These are phyloP conservation scores for Phytophthora boehmeriae DNA, from an alignment of 352 stramenopile species.

Conservation along the genomic window DNA sequence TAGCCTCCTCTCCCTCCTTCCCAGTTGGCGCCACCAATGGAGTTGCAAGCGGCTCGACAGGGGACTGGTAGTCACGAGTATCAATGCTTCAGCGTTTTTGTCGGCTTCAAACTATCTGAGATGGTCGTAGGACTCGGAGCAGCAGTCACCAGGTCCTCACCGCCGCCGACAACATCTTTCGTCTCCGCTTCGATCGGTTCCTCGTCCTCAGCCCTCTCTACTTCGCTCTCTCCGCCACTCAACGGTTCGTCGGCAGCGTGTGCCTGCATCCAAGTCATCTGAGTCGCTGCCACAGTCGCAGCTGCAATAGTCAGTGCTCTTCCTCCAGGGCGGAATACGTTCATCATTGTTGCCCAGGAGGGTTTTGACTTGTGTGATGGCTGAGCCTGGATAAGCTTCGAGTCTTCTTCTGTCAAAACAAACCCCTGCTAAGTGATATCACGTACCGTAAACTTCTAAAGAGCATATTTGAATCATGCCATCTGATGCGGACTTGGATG, in stretches of 20 bases:
- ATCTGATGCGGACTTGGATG: constrained; percentile 17
- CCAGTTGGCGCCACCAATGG: neutral
- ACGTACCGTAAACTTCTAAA: no score
- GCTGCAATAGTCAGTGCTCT: constrained; percentile 4
- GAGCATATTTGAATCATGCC: constrained; percentile 27
- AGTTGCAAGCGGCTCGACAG: neutral
- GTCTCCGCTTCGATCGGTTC: constrained; percentile 10
- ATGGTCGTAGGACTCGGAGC: neutral
- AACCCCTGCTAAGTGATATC: no score
- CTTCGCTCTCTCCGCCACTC: constrained; percentile 12
- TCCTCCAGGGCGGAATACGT: neutral
- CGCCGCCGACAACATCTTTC: constrained; percentile 18
- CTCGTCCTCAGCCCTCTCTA: constrained; percentile 1
- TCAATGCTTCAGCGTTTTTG: constrained; percentile 6
- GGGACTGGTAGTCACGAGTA: constrained; percentile 9
- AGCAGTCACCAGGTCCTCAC: neutral
- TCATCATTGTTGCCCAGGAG: constrained; percentile 7
- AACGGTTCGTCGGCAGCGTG: neutral
- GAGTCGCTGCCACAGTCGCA: neutral
- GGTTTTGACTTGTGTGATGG: neutral
- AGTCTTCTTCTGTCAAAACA: no score
- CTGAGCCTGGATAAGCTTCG: constrained; percentile 2
- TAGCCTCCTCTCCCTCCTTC: constrained; percentile 3
- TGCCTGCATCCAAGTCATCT: constrained; percentile 15
- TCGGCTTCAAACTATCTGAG: neutral